phyloP scores from a whole-genome alignment of 2,329 filamentous ascomycete species.

The Malbranchea cinnamomea region DNA sequence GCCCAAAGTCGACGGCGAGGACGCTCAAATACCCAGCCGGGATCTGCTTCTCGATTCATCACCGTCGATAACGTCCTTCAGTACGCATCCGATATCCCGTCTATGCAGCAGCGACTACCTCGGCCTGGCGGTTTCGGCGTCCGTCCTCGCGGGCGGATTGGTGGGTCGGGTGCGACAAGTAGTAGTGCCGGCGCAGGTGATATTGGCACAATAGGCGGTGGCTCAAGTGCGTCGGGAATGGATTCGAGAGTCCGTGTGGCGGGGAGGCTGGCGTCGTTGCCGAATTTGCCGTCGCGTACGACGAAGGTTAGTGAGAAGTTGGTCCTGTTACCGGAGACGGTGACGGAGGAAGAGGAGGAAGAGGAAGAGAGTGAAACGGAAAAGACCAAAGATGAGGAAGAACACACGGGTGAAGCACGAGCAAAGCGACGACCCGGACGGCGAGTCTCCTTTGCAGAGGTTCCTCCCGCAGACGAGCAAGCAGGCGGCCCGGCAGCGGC shows the following conservation, averaged over 20 bases:
- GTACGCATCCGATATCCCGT: conserved; percentile 87
- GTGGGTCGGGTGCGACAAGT: conserved; percentile 2
- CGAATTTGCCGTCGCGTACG: conserved; percentile 64
- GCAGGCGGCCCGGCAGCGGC: conserved; percentile 20
- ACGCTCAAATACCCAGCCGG: conserved; percentile 11
- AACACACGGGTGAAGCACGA: conserved; percentile 2
- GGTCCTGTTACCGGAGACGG: conserved; percentile 79
- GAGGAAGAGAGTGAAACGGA: conserved; percentile 28
- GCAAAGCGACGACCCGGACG: neutral
- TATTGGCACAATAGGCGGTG: neutral
- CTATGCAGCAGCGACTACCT: conserved; percentile 69
- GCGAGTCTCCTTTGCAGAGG: conserved; percentile 5
- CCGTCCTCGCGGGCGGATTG: conserved; percentile 25
- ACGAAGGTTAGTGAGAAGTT: conserved; percentile 94
- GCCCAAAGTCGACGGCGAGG: conserved; percentile 13
- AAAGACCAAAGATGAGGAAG: conserved; percentile 14
- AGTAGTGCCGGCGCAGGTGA: neutral
- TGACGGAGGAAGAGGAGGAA: conserved; percentile 34
- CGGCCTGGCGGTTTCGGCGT: conserved; percentile 28
- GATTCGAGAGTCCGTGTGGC: conserved; percentile 16
- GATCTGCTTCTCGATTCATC: conserved; percentile 53
- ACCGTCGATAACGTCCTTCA: conserved; percentile 89
- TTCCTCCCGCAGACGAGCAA: conserved; percentile 21
- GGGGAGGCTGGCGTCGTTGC: conserved; percentile 38
- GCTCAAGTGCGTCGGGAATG: conserved; percentile 2